Percentiles rank a stretch among this genome's conserved stretches.
Conservation (phyloP, 2,329 filamentous ascomycete genomes). For the Huntiella omanensis region DNA sequence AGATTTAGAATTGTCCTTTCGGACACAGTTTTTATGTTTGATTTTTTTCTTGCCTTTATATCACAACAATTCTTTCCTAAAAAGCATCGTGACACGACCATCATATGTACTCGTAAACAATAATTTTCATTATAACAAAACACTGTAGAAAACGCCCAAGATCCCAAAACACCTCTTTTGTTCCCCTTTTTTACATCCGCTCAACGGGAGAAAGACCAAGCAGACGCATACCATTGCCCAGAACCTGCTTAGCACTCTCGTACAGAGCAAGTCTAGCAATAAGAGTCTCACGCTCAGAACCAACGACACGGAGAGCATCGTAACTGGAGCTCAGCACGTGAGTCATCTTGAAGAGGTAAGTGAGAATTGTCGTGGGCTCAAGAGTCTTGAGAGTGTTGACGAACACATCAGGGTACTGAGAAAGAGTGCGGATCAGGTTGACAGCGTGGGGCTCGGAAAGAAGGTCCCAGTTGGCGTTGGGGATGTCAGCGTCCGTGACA, state of each 20-base stretch:
- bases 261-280: constrained; percentile 61
- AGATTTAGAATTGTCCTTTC: too few species aligned
- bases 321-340: constrained; percentile 65
- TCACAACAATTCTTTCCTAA: too few species aligned
- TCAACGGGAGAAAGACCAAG: constrained; percentile 65
- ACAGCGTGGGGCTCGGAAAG: constrained; percentile 54
- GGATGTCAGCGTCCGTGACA: constrained; percentile 37
- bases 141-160: too few species aligned
- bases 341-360: constrained; percentile 76
- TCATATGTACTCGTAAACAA: too few species aligned
- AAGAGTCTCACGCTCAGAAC: constrained; percentile 54
- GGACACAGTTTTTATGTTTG: too few species aligned
- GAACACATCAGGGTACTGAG: constrained; percentile 71
- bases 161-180: too few species aligned
- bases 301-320: constrained; percentile 66
- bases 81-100: too few species aligned
- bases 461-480: constrained; percentile 44
- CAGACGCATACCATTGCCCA: constrained; percentile 68
- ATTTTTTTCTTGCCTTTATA: too few species aligned
- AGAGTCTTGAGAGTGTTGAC: constrained; percentile 69
- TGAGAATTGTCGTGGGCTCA: constrained; percentile 41
- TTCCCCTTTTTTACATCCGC: constrained; percentile 7
- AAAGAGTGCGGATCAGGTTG: constrained; percentile 56
- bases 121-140: too few species aligned
- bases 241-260: constrained; percentile 52